Base-by-base conservation (phyloP, 495 filamentous ascomycete genomes). In the Aspergillus cavernicola region DNA sequence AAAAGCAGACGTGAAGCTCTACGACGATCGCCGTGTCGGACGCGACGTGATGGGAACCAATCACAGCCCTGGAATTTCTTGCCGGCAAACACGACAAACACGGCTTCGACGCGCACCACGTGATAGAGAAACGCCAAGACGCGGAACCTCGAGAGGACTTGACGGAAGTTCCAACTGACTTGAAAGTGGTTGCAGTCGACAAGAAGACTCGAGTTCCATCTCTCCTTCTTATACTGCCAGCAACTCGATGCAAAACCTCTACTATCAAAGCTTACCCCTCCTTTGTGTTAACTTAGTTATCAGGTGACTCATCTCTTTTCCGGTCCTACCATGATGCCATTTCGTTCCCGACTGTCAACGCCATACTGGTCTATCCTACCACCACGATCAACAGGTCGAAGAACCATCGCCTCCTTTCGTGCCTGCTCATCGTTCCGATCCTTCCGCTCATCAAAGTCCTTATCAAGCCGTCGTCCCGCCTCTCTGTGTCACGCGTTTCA, bases 31-130 rank as follows among this genome's bases (percentile, higher is more conserved):
- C 56, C 72, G 71, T 71, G 67, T 66, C 46, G 23, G 56, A 72
- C 72, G 72, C 73, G 69, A 76, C 73, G 72, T 76, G 73, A 73
- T 70, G 61, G 8, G 52, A 64, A 61, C 71, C 66, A 74, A 74
- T 74, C 69, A 63, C 67, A 63, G 37, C 52, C 47, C 38, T 40
- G 32, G 44, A 49, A 62, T 53, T 56, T 35, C 16, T n/a, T 11
- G 41, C 26, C 19, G 15, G 20, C 56, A 58, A 58, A 56, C 57
- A 50, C 57, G 52, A 50, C 60, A 59, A 59, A 56, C 64, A 58
- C 52, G 58, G 41, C 55, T 50, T 51, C 53, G 48, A 60, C 57
- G 55, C 53, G 56, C 38, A 26, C 6, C 60, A 63, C 60, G 63
- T 63, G 60, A 63, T 36, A n/a, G 16, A 32, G 22, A 39, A 23